Base-by-base conservation (phyloP, 148 eudicot genomes). In the Spergularia marina region DNA sequence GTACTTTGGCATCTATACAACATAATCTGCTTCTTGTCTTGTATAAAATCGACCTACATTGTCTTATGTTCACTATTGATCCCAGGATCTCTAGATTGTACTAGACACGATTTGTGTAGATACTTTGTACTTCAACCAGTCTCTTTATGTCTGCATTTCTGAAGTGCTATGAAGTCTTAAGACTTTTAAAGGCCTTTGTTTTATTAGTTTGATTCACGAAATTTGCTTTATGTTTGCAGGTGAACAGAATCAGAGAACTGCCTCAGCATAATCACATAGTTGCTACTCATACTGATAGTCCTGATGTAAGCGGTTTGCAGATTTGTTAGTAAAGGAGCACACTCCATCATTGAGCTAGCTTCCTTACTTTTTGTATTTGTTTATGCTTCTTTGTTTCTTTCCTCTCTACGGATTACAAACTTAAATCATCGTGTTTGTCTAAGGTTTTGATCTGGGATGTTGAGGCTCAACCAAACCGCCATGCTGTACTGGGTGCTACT, bases 371-470 rank as follows among this genome's bases (percentile, higher is more conserved):
- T 12, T 68, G 53, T 51, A 1, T 61, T 39, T 49, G 44, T 21
- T 55, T n/a, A 12, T 30, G 18, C 18, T 51, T 15, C 44, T 65
- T 20, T 11, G 21, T 12, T 1, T 6, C 9, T 9, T 8, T 51
- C 14, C 13, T 21, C 3, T 25, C 61, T 53, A 2, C 25, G 44
- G 17, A 70, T 70, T 70, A 70, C 73, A 70, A 70, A 25, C 5
- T 36, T 30, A 8, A 30, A 39, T 68, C 4, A 0, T 17, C n/a
- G 21, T n/a, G 1, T 70, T 54, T 41, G 11, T 60, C 39, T 70
- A 47, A 95, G 98, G 98, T 95, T 81, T 84, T 90, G 57, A 86
- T 95, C 58, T 95, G 98, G 98, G 98, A 95, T 67, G 76, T 95
- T 65, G 98, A 95, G 76, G 66, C 91, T 73, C 98, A 95, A 80